Conservation (phyloP, 345 rosid species). For the Citrus inodora region DNA sequence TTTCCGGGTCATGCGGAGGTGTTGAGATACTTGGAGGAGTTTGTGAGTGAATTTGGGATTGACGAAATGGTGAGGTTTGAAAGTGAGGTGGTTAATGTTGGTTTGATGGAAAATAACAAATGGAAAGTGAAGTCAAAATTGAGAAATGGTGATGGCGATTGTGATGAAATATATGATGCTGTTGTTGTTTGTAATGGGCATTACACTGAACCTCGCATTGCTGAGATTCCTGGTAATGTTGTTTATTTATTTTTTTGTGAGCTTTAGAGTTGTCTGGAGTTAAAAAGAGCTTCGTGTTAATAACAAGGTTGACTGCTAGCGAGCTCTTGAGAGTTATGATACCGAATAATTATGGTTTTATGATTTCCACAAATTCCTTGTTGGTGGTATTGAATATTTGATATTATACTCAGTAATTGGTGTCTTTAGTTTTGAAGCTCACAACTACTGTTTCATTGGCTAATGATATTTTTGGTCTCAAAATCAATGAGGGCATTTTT, state of each 20-base stretch:
- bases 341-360: background rate
- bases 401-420: background rate
- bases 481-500: background rate
- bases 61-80: conserved; percentile 64
- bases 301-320: background rate
- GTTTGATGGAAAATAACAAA: conserved; percentile 29
- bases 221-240: conserved; percentile 35
- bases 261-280: background rate
- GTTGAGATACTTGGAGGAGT: conserved; percentile 54
- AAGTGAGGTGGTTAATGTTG: conserved; percentile 49
- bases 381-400: background rate
- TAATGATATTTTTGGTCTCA: background rate
- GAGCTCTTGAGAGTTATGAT: background rate
- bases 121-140: conserved; percentile 58
- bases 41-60: conserved; percentile 52
- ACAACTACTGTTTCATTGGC: background rate
- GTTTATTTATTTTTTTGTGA: background rate
- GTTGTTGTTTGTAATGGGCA: conserved; percentile 77
- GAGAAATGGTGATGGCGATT: conserved; percentile 3
- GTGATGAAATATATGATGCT: conserved; percentile 60
- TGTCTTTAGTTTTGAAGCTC: background rate
- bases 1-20: conserved; percentile 78
- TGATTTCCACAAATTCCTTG: background rate
- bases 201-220: conserved; percentile 59
- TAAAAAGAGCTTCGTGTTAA: background rate